Percentiles rank a stretch among this genome's conserved stretches.
Conservation (phyloP, 1,139 yeast genomes). For the Candida anutae region DNA sequence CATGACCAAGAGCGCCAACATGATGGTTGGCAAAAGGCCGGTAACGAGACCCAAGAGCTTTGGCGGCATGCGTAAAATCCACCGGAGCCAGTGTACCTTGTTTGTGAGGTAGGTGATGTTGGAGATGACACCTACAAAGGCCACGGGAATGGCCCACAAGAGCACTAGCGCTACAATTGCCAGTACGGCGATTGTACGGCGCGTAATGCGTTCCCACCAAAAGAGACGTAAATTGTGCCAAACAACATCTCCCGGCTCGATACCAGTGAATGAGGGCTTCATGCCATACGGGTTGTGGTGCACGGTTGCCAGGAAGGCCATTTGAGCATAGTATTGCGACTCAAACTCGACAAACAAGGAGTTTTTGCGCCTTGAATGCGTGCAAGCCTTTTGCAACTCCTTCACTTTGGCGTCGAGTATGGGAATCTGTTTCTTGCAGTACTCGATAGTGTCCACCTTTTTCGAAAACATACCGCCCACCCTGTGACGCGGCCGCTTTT, state of each 20-base stretch:
- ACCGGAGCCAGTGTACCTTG: slow-evolving; percentile 60
- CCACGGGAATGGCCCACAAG: slow-evolving; percentile 93
- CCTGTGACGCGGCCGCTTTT: slow-evolving; percentile 70
- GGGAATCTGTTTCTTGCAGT: slow-evolving; percentile 49
- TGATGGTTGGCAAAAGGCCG: slow-evolving; percentile 77
- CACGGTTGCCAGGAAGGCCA: slow-evolving; percentile 54
- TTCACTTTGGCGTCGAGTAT: slow-evolving; percentile 48
- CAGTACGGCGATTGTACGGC: slow-evolving; percentile 51
- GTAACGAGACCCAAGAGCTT: slow-evolving; percentile 73
- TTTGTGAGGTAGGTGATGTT: slow-evolving; percentile 68
- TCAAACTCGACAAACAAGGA: slow-evolving; percentile 66
- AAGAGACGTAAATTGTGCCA: slow-evolving; percentile 69
- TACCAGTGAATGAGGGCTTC: slow-evolving; percentile 44
- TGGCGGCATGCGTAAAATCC: slow-evolving; percentile 62
- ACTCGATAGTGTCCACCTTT: slow-evolving; percentile 55
- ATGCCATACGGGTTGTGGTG: slow-evolving; percentile 49
- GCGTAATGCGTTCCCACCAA: slow-evolving; percentile 75
- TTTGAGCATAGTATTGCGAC: slow-evolving; percentile 62
- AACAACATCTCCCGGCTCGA: slow-evolving; percentile 53
- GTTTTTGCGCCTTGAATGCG: slow-evolving; percentile 39
- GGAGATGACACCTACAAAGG: slow-evolving; percentile 89
- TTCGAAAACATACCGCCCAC: slow-evolving; percentile 44
- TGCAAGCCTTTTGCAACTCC: slow-evolving; percentile 40
- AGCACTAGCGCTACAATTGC: slow-evolving; percentile 55
- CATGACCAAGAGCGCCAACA: slow-evolving; percentile 77